Evolutionary conservation across 306 rosid species (phyloP), one percentile per base, ranked within the genome.

Genomic region (Castanopsis chinensis): DNA sequence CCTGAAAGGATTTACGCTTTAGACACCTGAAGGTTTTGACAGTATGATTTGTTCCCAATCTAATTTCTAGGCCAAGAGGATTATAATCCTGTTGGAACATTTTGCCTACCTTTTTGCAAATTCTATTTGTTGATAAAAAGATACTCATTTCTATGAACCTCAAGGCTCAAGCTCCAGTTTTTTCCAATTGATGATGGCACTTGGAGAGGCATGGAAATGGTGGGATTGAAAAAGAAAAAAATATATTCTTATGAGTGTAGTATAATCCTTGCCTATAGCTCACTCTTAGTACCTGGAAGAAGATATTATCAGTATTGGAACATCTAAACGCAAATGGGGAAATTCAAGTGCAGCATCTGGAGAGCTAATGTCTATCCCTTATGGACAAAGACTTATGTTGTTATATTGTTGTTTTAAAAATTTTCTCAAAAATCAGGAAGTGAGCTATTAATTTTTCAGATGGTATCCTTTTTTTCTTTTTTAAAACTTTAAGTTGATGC

Each of bases 271-370:
- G 83, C 87, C 82, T 95, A 83, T 97, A 95, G 90, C 98, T 95
- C 55, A 95, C 98, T 51, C 93, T 95, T 82, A 88, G 94, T 78
- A 83, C 86, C 52, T 90, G 98, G 71, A 95, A 95, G 89, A 95
- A 83, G 89, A 91, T 95, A 86, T 95, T 98, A 71, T 95, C 99
- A 73, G 87, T 92, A 80, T 81, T 93, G 78, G 99, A 95, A 72
- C 99, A 92, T 86, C 90, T 92, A 76, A 91, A 86, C 92, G 96
- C 61, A 95, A 95, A 84, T 95, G 99, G 98, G 99, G 99, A n/a
- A 89, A 76, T 84, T 92, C 99, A 15, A 91, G 88, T 81, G 86
- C 86, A 49, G 99, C 99, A 78, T 71, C 78, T 80, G 99, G 99
- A 88, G 97, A 89, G 87, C 74, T 92, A 73, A 80, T 87, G 92